Base-by-base conservation (phyloP, 371 early-diverging fungal species). In the Circinella umbellata region DNA sequence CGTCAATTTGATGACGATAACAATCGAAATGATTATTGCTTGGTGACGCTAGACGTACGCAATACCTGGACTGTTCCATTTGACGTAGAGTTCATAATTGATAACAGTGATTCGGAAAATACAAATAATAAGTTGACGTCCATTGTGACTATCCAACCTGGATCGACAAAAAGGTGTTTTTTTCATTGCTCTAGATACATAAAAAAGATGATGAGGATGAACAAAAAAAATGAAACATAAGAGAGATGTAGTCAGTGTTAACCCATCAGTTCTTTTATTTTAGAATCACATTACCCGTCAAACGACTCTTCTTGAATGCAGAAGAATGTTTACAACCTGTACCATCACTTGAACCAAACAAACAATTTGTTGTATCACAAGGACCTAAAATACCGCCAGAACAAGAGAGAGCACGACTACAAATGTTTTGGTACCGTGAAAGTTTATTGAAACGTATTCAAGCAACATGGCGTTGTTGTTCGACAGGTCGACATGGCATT, bases 381-480 rank as follows among this genome's bases (percentile, higher is more conserved):
- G 85, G 83, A 4, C 76, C 76, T 0, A 70, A 71, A 35, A 71
- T 71, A 59, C 71, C 79, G 1, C 66, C 74, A 27, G 86, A 87
- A 46, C 89, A 92, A 67, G 90, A 89, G 51, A 75, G 75, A 5
- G 72, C 80, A 35, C 86, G 89, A 17, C 72, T 89, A 34, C 79
- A 87, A 8, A 76, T 91, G 73, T 95, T 93, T 74, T 95, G 95
- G 95, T 91, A 91, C 68, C 77, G 90, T 60, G 92, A 94, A 68
- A 80, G 84, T n/a, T 66, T 94, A 10, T 69, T 92, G 57, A 75
- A 84, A 59, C 80, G 85, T 17, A 76, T 91, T 15, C 82, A 80
- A 7, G 88, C 88, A 9, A 72, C 72, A 1, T 91, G 91, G 91
- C 53, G 64, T 57, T 76, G 77, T 48, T 47, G 62, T 59, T 66